Conservation (phyloP, 345 rosid species). For the Clausena lansium region DNA sequence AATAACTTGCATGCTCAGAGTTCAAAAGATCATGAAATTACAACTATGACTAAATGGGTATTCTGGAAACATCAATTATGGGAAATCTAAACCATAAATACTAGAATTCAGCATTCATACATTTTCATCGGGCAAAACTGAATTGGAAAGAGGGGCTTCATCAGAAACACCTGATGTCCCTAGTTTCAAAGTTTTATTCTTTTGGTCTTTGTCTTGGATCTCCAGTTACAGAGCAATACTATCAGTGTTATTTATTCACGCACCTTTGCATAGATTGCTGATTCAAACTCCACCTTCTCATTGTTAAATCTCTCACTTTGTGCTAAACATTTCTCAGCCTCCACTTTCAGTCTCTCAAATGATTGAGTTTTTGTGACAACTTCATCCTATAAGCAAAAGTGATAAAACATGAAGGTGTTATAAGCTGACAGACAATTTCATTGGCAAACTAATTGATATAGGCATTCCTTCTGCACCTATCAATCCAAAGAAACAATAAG, state of each 20-base stretch:
- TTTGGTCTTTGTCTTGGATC: neutral
- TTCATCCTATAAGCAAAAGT: conserved; percentile 44
- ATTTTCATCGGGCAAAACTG: neutral
- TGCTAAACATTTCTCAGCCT: conserved; percentile 77
- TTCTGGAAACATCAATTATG: neutral
- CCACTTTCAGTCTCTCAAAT: conserved; percentile 56
- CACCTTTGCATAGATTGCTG: conserved; percentile 75
- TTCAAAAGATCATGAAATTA: no score
- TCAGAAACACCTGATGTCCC: neutral
- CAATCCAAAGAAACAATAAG: neutral
- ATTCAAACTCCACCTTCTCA: conserved; percentile 71
- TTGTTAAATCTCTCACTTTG: conserved; percentile 60
- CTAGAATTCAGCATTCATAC: neutral
- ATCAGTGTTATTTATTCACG: neutral
- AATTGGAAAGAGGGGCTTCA: neutral
- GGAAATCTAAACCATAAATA: neutral
- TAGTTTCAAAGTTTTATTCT: neutral
- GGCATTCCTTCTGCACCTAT: neutral
- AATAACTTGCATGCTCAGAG: no score
- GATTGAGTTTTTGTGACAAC: conserved; percentile 64
- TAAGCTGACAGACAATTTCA: neutral
- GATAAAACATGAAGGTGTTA: neutral
- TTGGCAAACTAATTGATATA: neutral
- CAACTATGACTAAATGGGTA: no score
- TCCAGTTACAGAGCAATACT: neutral